Base-by-base conservation (phyloP, 176 grass and related monocot species). In the Coix lacrymajobi region DNA sequence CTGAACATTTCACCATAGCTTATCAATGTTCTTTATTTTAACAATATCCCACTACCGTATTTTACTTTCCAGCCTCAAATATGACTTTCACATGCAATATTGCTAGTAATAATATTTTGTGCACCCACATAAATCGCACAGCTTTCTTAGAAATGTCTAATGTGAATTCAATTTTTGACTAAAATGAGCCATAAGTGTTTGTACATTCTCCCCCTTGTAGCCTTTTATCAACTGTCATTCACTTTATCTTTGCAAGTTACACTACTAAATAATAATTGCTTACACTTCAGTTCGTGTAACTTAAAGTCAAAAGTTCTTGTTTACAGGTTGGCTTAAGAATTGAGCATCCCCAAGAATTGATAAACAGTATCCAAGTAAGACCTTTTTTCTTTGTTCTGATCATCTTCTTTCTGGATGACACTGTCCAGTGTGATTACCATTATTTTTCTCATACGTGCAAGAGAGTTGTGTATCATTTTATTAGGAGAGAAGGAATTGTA, bases 281-380 rank as follows among this genome's bases (percentile, higher is more conserved):
- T 66, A 44, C 14, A 71, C 29, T 85, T 51, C 14, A 22, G 75
- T 66, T 74, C 43, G 41, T 82, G 28, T 65, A 61, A 81, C 71
- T 48, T 4, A 64, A 75, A 51, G 17, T 26, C 33, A 38, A 58
- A 36, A 12, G 29, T 40, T 87, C 4, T 80, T 87, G 48, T 77
- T 79, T 85, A 68, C 84, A 95, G 96, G 91, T 98, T 79, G 96
- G 93, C 28, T 90, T 98, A 81, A 88, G 93, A 87, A 93, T 98
- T 78, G 96, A 98, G 44, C 96, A 98, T 61, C 96, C 96, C 22
- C 96, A 98, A 93, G 91, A 95, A 83, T 46, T 52, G 49, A 98
- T 98, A 88, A 89, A 98, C 58, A 80, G 20, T 78, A 98, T 98
- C 73, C 96, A 98, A 91, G 96, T 98, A 92, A 91, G 90, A 71